Base-by-base conservation (phyloP, 306 rosid species). In the Glycyrrhiza uralensis region DNA sequence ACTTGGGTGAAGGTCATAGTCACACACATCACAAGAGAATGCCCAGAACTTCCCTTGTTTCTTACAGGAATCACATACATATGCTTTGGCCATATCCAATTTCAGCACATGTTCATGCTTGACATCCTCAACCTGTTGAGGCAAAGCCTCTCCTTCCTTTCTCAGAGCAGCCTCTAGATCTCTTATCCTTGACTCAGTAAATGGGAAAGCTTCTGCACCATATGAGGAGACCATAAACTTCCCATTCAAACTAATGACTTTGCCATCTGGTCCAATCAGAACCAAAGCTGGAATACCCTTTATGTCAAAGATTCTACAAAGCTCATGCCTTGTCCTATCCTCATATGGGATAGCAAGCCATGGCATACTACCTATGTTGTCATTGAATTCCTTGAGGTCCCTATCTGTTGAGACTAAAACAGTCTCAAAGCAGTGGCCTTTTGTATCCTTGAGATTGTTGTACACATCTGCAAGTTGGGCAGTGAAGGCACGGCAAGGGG, bases 161-260 rank as follows among this genome's bases (percentile, higher is more conserved):
- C 74, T 80, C 76, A 89, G 70, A 4, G 85, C 92, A 28, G 80
- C 85, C 65, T 91, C 95, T 26, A 91, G 47, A 14, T 89, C 97
- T 20, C 67, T 76, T 24, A 91, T 65, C 82, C 92, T 64, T 13
- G 81, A 51, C 33, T 87, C 91, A 2, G 99, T 89, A 38, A 91
- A 94, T 1, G 99, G 97, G 76, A 87, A 94, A 35, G 95, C 96
- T 73, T 86, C 85, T 4, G 95, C 92, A 1, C 99, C 98, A 41
- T 91, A 87, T 28, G 85, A 84, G 35, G 90, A 77, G 12, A 89
- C 65, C 85, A 86, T 57, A 0, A 86, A 81, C 79, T 81, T 89
- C 8, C 92, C 98, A 45, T 89, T 82, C 54, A 39, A 61, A 52
- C 79, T 81, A 36, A 72, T 29, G 51, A 82, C 78, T 79, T 89